Base-by-base conservation (phyloP, 768 basidiomycete genomes). In the Xerocomellus dryophilus region DNA sequence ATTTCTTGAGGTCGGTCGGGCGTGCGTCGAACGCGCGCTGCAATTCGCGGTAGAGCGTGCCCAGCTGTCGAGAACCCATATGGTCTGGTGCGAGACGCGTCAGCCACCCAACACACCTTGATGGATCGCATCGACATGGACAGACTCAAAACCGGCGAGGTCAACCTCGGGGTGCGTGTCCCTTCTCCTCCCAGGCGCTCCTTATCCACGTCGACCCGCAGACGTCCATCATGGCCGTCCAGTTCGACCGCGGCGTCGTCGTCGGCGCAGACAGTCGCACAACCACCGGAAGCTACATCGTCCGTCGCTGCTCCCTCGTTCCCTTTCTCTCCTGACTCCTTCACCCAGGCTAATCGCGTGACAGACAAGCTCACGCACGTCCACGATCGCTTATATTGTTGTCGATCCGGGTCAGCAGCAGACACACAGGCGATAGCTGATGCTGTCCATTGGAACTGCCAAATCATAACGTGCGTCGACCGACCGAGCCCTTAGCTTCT, bases 201-300 rank as follows among this genome's bases (percentile, higher is more conserved):
- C 15, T 51, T 39, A 17, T 54, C 21, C 27, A 48, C 36, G 38
- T 31, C 12, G 9, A 21, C 44, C n/a, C 54, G 6, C 63, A 98
- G 93, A 99, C 96, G 51, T 98, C 96, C 40, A 98, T 99, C 71
- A 98, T 98, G 95, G 96, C 97, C 50, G 95, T 98, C 58, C 92
- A 94, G 65, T 99, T 99, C 76, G 79, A 92, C 32, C 85, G 84
- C 29, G 97, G 97, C 36, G 97, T 99, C 54, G 86, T 99, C 62
- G 84, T 98, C 57, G 97, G 97, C 40, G 97, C 97, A 60, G 97
- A 99, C 76, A 90, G 88, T 81, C 83, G 96, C 55, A 99, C 96
- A 56, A 98, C 97, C 0, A 95, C 92, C 7, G 97, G 96, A 60
- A 87, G 86, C 75, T 98, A 97, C 74, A 96, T 97, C 69, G 96